Conservation (phyloP, 129 eudicot genomes). For the Centaurea solstitialis region DNA sequence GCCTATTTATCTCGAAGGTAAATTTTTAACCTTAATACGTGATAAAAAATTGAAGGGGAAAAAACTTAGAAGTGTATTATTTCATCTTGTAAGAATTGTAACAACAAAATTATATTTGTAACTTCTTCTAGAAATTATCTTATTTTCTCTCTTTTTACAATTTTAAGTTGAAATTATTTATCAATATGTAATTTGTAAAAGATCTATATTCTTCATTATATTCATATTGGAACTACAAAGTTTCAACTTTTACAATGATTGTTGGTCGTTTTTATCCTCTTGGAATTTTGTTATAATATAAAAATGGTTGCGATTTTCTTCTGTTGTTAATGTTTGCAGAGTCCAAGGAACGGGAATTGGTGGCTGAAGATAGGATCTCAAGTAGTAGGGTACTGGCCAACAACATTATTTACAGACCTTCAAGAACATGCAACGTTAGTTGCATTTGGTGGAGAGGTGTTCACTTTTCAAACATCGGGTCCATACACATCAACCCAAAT, state of each 20-base stretch:
- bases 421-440: constrained; percentile 55
- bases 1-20: constrained; percentile 81
- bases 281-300: neutral
- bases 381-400: constrained; percentile 85
- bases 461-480: constrained; percentile 30
- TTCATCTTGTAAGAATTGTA: neutral
- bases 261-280: neutral
- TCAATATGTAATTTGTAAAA: neutral
- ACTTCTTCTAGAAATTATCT: neutral
- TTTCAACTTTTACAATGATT: neutral
- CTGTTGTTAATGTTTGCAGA: constrained; percentile 36
- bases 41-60: neutral
- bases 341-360: constrained; percentile 79
- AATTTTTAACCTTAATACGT: neutral
- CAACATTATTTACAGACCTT: constrained; percentile 60
- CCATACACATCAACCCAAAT: constrained; percentile 65
- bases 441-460: constrained; percentile 82
- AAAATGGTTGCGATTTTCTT: neutral
- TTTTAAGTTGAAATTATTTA: neutral
- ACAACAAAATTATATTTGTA: neutral
- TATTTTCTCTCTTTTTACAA: neutral
- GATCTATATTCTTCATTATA: neutral
- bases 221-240: neutral
- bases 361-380: constrained; percentile 80
- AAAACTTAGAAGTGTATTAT: neutral